phyloP scores from a whole-genome alignment of 2,329 filamentous ascomycete genomes.

The Fusarium sp. region DNA sequence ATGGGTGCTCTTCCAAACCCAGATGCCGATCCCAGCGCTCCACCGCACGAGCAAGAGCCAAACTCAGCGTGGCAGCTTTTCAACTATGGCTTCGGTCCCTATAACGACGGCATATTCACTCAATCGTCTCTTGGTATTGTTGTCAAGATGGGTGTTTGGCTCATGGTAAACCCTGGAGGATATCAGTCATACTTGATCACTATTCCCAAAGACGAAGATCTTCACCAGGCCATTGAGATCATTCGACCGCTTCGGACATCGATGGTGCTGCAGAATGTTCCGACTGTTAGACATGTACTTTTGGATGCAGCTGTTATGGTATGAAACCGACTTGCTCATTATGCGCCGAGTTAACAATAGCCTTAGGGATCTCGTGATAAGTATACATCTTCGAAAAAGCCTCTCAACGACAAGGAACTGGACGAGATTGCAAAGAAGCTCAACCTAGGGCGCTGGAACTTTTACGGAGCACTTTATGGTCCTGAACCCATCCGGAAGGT shows the following conservation, averaged over 20 bases:
- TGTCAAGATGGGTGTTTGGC: constrained; percentile 36
- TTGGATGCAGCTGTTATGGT: constrained; percentile 38
- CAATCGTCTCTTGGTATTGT: constrained; percentile 36
- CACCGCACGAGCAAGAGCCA: constrained; percentile 29
- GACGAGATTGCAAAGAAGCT: constrained; percentile 34
- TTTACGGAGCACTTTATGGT: constrained; percentile 40
- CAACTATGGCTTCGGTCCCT: constrained; percentile 34
- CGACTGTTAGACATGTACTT: constrained; percentile 33
- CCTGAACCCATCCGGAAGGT: constrained; percentile 31
- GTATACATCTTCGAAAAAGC: constrained; percentile 19
- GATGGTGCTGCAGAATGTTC: constrained; percentile 40
- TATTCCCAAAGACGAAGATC: constrained; percentile 34
- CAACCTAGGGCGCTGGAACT: constrained; percentile 40
- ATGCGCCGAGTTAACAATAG: neutral
- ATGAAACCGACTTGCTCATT: neutral
- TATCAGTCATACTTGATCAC: constrained; percentile 39
- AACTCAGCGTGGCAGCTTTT: constrained; percentile 35
- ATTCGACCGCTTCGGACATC: constrained; percentile 36
- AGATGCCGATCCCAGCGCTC: constrained; percentile 21
- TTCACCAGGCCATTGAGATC: constrained; percentile 37
- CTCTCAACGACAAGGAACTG: constrained; percentile 19
- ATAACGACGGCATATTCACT: constrained; percentile 32
- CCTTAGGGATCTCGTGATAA: constrained; percentile 4
- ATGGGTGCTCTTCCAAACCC: constrained; percentile 38
- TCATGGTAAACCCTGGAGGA: constrained; percentile 32